These are phyloP conservation scores for Yarrowia sp. DNA, from an alignment of 805 yeast genomes.

Conservation along the genomic window DNA sequence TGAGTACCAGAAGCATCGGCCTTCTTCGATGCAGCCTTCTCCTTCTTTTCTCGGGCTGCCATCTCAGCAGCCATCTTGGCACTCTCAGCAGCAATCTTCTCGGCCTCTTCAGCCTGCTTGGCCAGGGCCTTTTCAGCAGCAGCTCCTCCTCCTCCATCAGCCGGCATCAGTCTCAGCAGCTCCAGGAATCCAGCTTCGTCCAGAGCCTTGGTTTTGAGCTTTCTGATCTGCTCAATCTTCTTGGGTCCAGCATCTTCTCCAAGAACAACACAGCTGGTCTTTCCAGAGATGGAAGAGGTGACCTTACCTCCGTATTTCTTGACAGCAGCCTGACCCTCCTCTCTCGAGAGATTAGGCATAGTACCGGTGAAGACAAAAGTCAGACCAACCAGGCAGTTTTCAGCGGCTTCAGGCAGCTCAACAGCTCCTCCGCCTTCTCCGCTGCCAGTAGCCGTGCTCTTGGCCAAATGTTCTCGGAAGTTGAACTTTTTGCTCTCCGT, in stretches of 20 bases:
- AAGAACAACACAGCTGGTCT: conserved; percentile 85
- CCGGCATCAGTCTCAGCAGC: conserved; percentile 80
- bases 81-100: conserved; percentile 60
- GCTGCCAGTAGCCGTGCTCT: conserved; percentile 42
- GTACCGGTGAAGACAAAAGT: conserved; percentile 94
- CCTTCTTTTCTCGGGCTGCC: conserved; percentile 50
- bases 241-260: conserved; percentile 98
- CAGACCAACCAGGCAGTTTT: conserved; percentile 85
- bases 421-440: conserved; percentile 42
- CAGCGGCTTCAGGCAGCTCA: conserved; percentile 80
- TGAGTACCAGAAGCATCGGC: conserved; percentile 31
- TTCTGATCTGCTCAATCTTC: conserved; percentile 82
- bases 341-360: conserved; percentile 79
- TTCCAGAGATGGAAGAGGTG: conserved; percentile 78
- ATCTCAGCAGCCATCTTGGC: conserved; percentile 57
- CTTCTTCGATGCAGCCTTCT: conserved; percentile 42
- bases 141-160: conserved; percentile 87
- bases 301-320: conserved; percentile 91
- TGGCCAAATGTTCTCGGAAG: conserved; percentile 64
- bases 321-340: conserved; percentile 75
- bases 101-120: conserved; percentile 74
- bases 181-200: conserved; percentile 85
- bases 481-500: conserved; percentile 61
- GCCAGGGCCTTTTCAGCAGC: conserved; percentile 74
- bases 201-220: conserved; percentile 76